These are phyloP conservation scores for Solanum ossicruentum DNA, from an alignment of 257 asterid species.

Conservation along the genomic window DNA sequence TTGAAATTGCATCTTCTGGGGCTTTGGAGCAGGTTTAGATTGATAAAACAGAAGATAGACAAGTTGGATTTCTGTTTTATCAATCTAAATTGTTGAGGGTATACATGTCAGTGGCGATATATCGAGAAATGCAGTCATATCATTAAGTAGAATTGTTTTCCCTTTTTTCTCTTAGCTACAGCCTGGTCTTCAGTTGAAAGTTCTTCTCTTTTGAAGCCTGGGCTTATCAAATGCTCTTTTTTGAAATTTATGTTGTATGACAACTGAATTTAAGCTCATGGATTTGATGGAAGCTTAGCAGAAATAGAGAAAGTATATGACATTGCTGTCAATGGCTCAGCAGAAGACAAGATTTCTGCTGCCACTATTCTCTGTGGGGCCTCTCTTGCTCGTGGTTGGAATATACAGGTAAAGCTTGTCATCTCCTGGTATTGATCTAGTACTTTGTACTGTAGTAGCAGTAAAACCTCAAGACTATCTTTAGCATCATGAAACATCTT, in stretches of 20 bases:
- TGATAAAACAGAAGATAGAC: background rate
- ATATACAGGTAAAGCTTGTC: slow-evolving; percentile 59
- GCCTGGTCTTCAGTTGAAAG: slow-evolving; percentile 7
- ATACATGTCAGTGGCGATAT: background rate
- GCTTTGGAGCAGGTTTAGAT: background rate
- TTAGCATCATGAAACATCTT: background rate
- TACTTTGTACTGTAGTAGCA: background rate
- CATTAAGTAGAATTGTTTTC: slow-evolving; percentile 1
- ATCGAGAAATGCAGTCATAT: background rate
- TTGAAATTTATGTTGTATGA: slow-evolving; percentile 11
- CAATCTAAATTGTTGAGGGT: background rate
- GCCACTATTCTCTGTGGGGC: slow-evolving; percentile 89
- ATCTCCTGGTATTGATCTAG: background rate
- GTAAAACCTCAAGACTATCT: background rate
- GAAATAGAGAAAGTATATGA: slow-evolving; percentile 91
- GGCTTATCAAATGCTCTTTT: slow-evolving; percentile 4
- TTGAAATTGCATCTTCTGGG: background rate
- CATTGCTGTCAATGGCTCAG: slow-evolving; percentile 74
- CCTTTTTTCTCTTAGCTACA: background rate
- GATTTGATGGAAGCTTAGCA: slow-evolving; percentile 83
- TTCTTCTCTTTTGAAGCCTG: slow-evolving; percentile 10
- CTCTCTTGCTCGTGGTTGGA: slow-evolving; percentile 96
- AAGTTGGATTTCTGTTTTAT: background rate
- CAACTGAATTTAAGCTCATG: slow-evolving; percentile 51
- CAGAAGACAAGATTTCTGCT: slow-evolving; percentile 90